Percentiles rank a stretch among this genome's conserved stretches.
Conservation (phyloP, 2,329 filamentous ascomycete species). For the Trichoderma simmonsii region DNA sequence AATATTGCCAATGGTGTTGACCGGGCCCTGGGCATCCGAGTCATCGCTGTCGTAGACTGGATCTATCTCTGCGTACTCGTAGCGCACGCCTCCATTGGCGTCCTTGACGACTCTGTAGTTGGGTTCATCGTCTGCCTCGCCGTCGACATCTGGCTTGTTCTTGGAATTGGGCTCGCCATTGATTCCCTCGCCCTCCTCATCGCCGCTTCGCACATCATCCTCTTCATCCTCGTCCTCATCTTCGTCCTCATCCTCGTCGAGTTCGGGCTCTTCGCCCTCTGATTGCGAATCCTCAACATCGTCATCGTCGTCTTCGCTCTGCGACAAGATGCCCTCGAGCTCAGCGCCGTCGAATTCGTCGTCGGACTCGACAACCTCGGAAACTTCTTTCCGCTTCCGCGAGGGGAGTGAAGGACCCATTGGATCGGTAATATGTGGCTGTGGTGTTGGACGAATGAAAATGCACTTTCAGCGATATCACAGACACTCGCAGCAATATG, state of each 20-base stretch:
- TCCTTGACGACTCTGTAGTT: slow-evolving; percentile 61
- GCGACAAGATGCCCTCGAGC: slow-evolving; percentile 54
- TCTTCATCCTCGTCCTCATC: slow-evolving; percentile 31
- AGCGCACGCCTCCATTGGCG: slow-evolving; percentile 86
- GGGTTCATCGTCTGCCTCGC: slow-evolving; percentile 12
- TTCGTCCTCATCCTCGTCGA: slow-evolving; percentile 40
- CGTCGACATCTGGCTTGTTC: background rate
- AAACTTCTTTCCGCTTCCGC: slow-evolving; percentile 65
- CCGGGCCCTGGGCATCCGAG: slow-evolving; percentile 72
- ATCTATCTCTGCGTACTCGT: slow-evolving; percentile 90
- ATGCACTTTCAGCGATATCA: background rate
- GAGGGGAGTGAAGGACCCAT: slow-evolving; percentile 24
- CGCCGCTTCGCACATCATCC: background rate
- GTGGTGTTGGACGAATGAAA: background rate
- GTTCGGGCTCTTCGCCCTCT: slow-evolving; percentile 31
- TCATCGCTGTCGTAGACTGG: slow-evolving; percentile 96
- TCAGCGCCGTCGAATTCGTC: slow-evolving; percentile 57
- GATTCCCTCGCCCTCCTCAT: background rate
- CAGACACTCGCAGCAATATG: background rate
- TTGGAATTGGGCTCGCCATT: background rate
- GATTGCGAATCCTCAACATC: slow-evolving; percentile 7
- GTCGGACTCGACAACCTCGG: slow-evolving; percentile 53
- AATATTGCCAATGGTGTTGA: slow-evolving; percentile 94
- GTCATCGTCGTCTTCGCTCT: slow-evolving; percentile 43
- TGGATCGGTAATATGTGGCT: background rate